Conservation (phyloP, 1,284 basidiomycete species). For the Boletus albobrunnescens region DNA sequence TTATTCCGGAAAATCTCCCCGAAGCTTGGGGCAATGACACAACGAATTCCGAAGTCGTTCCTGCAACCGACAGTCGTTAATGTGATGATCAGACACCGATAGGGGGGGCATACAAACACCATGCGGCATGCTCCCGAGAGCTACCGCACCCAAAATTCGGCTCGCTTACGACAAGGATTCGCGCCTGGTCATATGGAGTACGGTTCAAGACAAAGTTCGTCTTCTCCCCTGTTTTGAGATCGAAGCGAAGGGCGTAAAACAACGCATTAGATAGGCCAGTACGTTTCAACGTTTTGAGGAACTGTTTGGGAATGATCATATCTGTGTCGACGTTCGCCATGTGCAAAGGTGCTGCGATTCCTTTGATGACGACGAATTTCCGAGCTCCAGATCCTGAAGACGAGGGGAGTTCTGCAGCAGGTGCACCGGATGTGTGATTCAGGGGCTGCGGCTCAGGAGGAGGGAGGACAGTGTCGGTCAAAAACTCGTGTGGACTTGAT, state of each 20-base stretch:
- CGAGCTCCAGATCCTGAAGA: constrained; percentile 61
- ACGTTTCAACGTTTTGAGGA: constrained; percentile 91
- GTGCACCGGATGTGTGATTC: constrained; percentile 33
- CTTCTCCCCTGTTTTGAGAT: constrained; percentile 73
- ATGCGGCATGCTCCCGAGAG: constrained; percentile 92
- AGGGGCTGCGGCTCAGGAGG: constrained; percentile 54
- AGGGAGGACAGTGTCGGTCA: constrained; percentile 70
- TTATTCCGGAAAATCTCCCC: constrained; percentile 94
- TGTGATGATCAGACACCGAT: background rate
- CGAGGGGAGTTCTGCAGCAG: constrained; percentile 43
- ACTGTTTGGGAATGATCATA: constrained; percentile 96
- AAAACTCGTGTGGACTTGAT: constrained; percentile 67
- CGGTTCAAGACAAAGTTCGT: constrained; percentile 91
- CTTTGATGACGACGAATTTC: constrained; percentile 80
- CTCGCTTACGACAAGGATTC: constrained; percentile 86
- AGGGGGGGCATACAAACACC: constrained; percentile 75
- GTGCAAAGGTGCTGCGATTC: constrained; percentile 85
- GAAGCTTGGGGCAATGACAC: constrained; percentile 90
- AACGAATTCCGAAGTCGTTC: constrained; percentile 92
- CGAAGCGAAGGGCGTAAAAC: constrained; percentile 82
- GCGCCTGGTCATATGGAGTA: constrained; percentile 75
- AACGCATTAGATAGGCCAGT: constrained; percentile 89
- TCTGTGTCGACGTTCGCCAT: constrained; percentile 95
- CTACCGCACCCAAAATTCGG: constrained; percentile 94
- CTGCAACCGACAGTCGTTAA: constrained; percentile 37